Evolutionary conservation across 176 grass and related monocot genomes (phyloP), one percentile per base, ranked within the genome.

Genomic region (Avena eriantha): DNA sequence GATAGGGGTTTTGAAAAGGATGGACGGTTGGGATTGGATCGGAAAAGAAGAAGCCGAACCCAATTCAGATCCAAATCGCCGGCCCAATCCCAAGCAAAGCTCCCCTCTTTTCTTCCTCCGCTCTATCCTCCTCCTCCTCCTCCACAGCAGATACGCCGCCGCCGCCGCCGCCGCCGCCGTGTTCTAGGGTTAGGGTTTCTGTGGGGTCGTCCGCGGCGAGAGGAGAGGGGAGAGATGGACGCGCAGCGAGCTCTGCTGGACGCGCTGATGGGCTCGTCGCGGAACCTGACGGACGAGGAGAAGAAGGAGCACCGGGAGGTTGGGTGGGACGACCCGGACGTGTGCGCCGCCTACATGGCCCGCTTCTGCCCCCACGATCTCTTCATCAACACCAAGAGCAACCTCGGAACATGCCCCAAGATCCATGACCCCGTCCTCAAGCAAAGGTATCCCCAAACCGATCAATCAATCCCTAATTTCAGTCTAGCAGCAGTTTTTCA

Each of bases 331-430:
- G 78, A 80, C 78, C 78, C 58, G 4, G 58, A 80, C 78, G 78
- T 80, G 1, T 80, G 78, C 23, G 58, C 15, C 22, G 41, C 78
- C 14, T 65, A 47, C 78, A 64, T 48, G 78, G 78, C 78, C 8
- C 41, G 41, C 22, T 80, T 80, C 78, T 80, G 78, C 58, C 78
- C 78, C 14, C 78, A 80, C 78, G 78, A 80, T 58, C 78, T 80
- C 39, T 80, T 80, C 58, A 47, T 80, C 78, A 80, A 80, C 78
- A 80, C 78, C 58, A 80, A 80, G 58, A 80, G 58, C 58, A 80
- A 80, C 58, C 78, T 80, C 5, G 58, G 78, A 0, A 53, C 41
- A 0, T 80, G 78, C 78, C 58, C 78, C 41, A 65, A 80, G 78
- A 65, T 80, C 78, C 78, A 80, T 41, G 78, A 80, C 58, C 78